Base-by-base conservation (phyloP, 108 stramenopile genomes). In the Schizochytrium sp. region DNA sequence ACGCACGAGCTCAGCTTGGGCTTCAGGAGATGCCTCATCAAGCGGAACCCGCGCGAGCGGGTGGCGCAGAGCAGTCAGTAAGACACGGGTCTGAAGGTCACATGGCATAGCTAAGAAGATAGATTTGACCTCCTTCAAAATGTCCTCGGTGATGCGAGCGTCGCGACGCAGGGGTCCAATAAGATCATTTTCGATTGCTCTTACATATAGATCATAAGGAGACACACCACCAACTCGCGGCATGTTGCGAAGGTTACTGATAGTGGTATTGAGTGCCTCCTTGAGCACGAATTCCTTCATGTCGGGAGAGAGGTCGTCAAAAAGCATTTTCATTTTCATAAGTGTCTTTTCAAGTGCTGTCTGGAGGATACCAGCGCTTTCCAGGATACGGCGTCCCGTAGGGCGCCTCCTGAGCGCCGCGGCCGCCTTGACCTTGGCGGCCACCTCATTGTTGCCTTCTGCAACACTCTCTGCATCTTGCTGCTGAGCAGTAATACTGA, bases 141-240 rank as follows among this genome's bases (percentile, higher is more conserved):
- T 83, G 2, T 83, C 76, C 76, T 83, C 76, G 5, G 76, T 55
- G 76, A 83, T 83, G 76, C 76, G 76, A 5, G 76, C 76, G 76
- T 83, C 76, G 13, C 76, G 47, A 40, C 76, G 76, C 76, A 83
- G 53, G 10, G 76, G 76, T n/a, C 76, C 76, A 42, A 83, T 83
- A 40, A 83, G 76, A 42, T 83, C 76, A 42, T 83, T 83, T 83
- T 83, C 76, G 53, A 83, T 83, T n/a, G 76, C 76, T 8, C 76
- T 47, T 28, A 83, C 76, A 53, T 83, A 83, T n/a, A 83, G 76
- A 42, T 83, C 76, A 40, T 83, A 83, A 55, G 76, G 76, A 0
- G 50, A 55, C 5, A 83, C 76, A 40, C 53, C 53, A 2, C 76
- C 76, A 40, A 83, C 47, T n/a, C 76, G 76, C 12, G 76, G 76